Evolutionary conservation across 106 monocot genomes (phyloP).

Genomic region (Posidonia australis): DNA sequence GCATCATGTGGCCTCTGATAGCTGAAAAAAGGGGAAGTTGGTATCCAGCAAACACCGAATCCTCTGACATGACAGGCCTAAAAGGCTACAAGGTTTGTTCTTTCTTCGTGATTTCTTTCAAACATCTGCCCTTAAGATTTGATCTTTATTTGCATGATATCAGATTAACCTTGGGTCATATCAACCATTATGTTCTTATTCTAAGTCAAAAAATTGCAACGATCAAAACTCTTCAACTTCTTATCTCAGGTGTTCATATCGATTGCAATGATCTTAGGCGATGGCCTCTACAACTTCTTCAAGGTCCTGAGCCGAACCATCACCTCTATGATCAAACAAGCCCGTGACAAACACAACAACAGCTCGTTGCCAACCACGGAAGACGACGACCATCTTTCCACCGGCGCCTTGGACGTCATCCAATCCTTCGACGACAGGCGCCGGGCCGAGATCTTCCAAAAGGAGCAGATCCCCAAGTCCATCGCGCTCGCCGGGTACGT

Average conservation of each 20-base stretch:
- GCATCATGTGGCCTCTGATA: slow-evolving; percentile 86
- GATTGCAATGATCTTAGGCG: slow-evolving; percentile 77
- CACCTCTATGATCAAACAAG: slow-evolving; percentile 25
- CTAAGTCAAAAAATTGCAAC: too few relatives aligned
- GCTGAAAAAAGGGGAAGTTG: slow-evolving; percentile 42
- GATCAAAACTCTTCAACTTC: too few relatives aligned
- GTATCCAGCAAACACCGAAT: slow-evolving; percentile 32
- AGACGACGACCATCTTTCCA: background rate
- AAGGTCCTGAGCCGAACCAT: slow-evolving; percentile 41
- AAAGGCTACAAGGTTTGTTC: slow-evolving; percentile 62
- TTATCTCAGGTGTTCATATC: slow-evolving; percentile 83
- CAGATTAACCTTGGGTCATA: too few relatives aligned
- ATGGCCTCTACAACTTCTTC: slow-evolving; percentile 84
- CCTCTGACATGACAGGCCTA: slow-evolving; percentile 35
- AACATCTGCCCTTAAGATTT: background rate
- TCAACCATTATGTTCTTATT: too few relatives aligned
- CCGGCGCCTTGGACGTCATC: background rate
- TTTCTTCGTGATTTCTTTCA: background rate
- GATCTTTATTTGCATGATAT: background rate
- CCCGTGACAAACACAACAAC: slow-evolving; percentile 6
- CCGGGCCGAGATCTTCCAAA: slow-evolving; percentile 50
- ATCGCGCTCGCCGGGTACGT: slow-evolving; percentile 38
- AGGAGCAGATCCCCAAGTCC: slow-evolving; percentile 52
- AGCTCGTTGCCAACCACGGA: slow-evolving; percentile 24
- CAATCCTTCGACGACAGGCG: slow-evolving; percentile 42